Percentiles rank a stretch among this genome's conserved stretches.
These are phyloP conservation scores for Solanum piurae DNA, from an alignment of 257 asterid genomes.

Conservation along the genomic window DNA sequence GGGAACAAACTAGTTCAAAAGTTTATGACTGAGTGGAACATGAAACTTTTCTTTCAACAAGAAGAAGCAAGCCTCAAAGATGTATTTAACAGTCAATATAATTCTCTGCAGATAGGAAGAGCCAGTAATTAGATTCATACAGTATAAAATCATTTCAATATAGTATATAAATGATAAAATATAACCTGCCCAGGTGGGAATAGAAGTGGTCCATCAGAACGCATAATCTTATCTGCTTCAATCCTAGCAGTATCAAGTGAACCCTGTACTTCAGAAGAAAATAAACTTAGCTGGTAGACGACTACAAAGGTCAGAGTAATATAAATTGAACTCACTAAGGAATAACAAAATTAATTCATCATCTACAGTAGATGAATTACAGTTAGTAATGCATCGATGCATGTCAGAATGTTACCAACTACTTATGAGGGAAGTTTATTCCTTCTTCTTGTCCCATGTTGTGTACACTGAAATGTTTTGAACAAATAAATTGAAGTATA, in stretches of 20 bases:
- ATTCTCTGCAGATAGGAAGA: background rate
- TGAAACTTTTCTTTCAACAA: background rate
- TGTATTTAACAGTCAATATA: background rate
- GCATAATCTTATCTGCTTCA: slow-evolving; percentile 83
- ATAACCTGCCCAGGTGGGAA: slow-evolving; percentile 92
- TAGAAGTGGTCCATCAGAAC: slow-evolving; percentile 84
- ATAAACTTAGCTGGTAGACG: background rate
- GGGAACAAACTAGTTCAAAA: background rate
- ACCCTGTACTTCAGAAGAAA: slow-evolving; percentile 21
- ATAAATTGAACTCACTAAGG: background rate
- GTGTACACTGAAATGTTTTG: background rate
- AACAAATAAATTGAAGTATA: background rate
- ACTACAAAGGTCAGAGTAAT: background rate
- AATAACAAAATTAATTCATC: background rate
- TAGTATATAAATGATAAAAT: background rate
- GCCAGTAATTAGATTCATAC: background rate
- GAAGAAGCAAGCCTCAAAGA: background rate
- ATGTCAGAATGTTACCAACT: background rate
- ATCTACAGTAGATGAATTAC: background rate
- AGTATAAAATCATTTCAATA: background rate
- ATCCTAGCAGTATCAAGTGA: slow-evolving; percentile 56
- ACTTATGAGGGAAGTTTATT: background rate
- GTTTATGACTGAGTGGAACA: background rate
- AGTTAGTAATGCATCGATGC: background rate
- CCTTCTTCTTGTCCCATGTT: background rate